A percentile compares a stretch with the other conserved stretches of the same genome.
Conservation (phyloP, 371 early-diverging fungal genomes). For the Catenaria anguillulae region DNA sequence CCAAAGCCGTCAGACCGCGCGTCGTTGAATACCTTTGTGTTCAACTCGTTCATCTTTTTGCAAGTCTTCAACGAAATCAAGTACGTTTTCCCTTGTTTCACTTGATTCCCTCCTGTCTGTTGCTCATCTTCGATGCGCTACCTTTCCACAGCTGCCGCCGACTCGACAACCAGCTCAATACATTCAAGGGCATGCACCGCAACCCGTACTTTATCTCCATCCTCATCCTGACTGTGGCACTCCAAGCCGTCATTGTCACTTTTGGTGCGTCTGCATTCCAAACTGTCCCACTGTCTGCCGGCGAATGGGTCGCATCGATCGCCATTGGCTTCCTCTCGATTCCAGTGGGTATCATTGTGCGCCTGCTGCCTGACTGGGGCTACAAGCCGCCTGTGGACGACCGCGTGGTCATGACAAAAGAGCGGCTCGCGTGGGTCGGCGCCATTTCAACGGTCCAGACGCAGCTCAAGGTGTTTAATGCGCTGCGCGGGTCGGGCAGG, state of each 20-base stretch:
- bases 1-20: not conserved
- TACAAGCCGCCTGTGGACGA: not conserved
- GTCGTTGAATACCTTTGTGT: constrained; percentile 42
- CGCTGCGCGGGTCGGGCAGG: constrained; percentile 7
- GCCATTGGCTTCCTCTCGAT: constrained; percentile 48
- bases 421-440: constrained; percentile 8
- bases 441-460: constrained; percentile 8
- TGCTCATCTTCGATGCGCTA: constrained; percentile 6
- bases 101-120: not conserved
- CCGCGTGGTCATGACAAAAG: constrained; percentile 11
- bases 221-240: constrained; percentile 31
- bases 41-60: constrained; percentile 61
- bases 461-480: constrained; percentile 7
- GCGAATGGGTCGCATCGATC: constrained; percentile 51
- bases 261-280: constrained; percentile 48
- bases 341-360: constrained; percentile 50
- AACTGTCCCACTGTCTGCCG: constrained; percentile 26
- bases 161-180: constrained; percentile 43
- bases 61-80: constrained; percentile 49
- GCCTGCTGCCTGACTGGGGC: constrained; percentile 32
- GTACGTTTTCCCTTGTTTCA: constrained; percentile 1
- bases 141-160: constrained; percentile 40
- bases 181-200: constrained; percentile 33
- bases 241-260: constrained; percentile 44
- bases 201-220: constrained; percentile 46